These are phyloP conservation scores for Colletotrichum tabaci DNA, from an alignment of 2,329 filamentous ascomycete species.

Conservation along the genomic window DNA sequence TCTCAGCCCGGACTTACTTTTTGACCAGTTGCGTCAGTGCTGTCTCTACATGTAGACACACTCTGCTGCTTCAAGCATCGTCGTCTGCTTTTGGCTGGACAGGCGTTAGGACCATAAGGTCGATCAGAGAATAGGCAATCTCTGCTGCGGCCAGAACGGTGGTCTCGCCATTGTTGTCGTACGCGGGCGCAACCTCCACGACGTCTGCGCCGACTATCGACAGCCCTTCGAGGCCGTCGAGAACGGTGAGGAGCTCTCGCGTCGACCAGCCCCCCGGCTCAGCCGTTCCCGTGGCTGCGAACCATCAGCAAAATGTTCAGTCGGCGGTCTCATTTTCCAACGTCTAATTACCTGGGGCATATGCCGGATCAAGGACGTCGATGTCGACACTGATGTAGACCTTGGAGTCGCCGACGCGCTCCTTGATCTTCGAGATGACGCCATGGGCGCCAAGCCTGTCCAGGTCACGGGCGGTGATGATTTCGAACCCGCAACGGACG, in stretches of 20 bases:
- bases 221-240: constrained; percentile 79
- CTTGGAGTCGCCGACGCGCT: constrained; percentile 64
- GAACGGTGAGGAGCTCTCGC: constrained; percentile 80
- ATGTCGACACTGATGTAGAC: constrained; percentile 85
- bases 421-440: constrained; percentile 74
- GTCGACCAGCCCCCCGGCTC: constrained; percentile 88
- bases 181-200: constrained; percentile 84
- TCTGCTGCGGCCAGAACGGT: constrained; percentile 83
- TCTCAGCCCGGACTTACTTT: too few species aligned
- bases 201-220: constrained; percentile 85
- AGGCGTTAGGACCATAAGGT: constrained; percentile 68
- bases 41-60: not conserved
- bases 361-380: constrained; percentile 82
- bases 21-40: too few species aligned
- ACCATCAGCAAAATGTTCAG: constrained; percentile 4
- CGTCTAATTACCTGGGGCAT: constrained; percentile 67
- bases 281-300: constrained; percentile 78
- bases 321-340: not conserved
- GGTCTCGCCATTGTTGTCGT: constrained; percentile 81
- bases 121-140: constrained; percentile 80
- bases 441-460: constrained; percentile 78
- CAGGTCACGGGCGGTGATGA: constrained; percentile 75
- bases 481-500: constrained; percentile 70
- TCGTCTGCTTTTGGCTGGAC: constrained; percentile 42
- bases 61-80: not conserved